Evolutionary conservation across 768 basidiomycete genomes (phyloP).

Genomic region (Pleurotus pulmonarius): DNA sequence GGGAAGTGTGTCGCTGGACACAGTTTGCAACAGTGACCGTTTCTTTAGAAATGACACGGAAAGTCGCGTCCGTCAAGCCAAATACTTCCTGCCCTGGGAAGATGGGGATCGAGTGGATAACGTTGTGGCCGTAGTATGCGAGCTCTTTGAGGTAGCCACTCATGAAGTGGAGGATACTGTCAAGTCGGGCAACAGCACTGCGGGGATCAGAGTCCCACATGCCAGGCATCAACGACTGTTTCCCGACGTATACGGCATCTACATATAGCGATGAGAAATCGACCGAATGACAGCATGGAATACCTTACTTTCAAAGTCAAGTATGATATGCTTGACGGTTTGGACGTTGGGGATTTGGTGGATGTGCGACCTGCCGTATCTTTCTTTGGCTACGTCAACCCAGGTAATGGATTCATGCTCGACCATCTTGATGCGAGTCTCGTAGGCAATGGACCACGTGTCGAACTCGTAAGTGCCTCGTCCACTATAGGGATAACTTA

Average conservation of each 20-base stretch:
- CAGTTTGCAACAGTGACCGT: not conserved
- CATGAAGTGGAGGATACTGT: constrained; percentile 1
- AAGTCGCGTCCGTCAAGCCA: not conserved
- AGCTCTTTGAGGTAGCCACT: not conserved
- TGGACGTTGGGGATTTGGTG: not conserved
- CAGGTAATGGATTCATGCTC: not conserved
- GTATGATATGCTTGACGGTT: constrained; percentile 9
- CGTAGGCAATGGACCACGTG: constrained; percentile 1
- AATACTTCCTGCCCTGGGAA: not conserved
- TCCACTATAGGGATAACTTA: not conserved
- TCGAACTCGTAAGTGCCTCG: not conserved
- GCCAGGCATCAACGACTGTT: constrained; percentile 12
- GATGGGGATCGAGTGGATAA: constrained; percentile 1
- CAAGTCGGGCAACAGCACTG: not conserved
- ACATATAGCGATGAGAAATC: not conserved
- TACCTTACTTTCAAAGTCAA: constrained; percentile 14
- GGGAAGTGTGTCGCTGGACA: not conserved
- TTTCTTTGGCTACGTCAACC: not conserved
- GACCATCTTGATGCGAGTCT: constrained; percentile 4
- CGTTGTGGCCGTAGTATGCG: not conserved
- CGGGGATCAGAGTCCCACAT: constrained; percentile 9
- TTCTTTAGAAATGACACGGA: constrained; percentile 3
- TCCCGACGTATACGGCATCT: constrained; percentile 12
- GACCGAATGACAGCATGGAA: too few species aligned
- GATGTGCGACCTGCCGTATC: not conserved